Conservation (phyloP, 768 basidiomycete species). For the Podaxis pistillaris region DNA sequence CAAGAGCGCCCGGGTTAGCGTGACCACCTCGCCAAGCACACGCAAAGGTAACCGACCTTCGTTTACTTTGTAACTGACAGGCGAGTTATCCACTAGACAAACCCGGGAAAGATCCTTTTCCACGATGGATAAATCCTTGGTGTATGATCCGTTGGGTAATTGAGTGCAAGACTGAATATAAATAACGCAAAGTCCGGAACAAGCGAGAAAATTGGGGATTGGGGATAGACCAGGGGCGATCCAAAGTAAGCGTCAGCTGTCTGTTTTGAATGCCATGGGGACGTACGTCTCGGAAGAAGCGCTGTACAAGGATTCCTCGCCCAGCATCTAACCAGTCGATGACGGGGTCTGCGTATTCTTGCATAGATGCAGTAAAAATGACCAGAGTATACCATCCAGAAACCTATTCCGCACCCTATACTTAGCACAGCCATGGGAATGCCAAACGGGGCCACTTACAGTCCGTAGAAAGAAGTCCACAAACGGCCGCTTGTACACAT, state of each 20-base stretch:
- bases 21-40: not conserved
- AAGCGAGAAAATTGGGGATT: slow-evolving; percentile 4
- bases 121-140: slow-evolving; percentile 86
- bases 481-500: slow-evolving; percentile 98
- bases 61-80: slow-evolving; percentile 87
- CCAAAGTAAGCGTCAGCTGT: slow-evolving; percentile 4
- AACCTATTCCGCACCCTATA: slow-evolving; percentile 51
- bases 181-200: not conserved
- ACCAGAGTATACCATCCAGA: slow-evolving; percentile 98
- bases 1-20: not conserved
- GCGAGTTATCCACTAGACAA: slow-evolving; percentile 95
- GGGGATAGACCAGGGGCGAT: slow-evolving; percentile 8
- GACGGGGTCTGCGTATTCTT: slow-evolving; percentile 98
- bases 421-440: not conserved
- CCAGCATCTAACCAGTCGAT: slow-evolving; percentile 99
- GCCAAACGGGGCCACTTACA: slow-evolving; percentile 19
- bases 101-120: slow-evolving; percentile 91
- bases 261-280: slow-evolving; percentile 8
- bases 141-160: slow-evolving; percentile 89
- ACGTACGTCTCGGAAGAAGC: slow-evolving; percentile 88
- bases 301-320: slow-evolving; percentile 82
- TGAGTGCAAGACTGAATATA: slow-evolving; percentile 80
- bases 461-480: slow-evolving; percentile 64
- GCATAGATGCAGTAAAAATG: slow-evolving; percentile 98
- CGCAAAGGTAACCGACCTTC: slow-evolving; percentile 62